phyloP scores from a whole-genome alignment of 2,329 filamentous ascomycete genomes.

The Arthrinium phaeospermum region DNA sequence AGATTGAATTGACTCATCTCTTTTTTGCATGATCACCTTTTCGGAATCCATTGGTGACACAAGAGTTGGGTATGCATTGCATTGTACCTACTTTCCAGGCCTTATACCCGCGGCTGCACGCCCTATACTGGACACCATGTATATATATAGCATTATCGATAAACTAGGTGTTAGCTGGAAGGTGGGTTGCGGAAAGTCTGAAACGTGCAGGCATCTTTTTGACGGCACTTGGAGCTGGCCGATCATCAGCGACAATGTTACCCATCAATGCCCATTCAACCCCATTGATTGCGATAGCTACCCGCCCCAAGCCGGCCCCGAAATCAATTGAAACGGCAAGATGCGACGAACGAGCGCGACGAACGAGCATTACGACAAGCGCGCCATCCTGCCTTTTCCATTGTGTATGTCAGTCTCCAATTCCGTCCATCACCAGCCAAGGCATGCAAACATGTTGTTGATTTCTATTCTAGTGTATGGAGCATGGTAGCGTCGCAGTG shows the following conservation, averaged over 20 bases:
- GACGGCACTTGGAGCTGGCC: neutral
- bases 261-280: neutral
- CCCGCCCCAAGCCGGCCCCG: neutral
- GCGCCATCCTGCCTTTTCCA: neutral
- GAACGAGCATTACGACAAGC: neutral
- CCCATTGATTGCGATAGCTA: constrained; percentile 7
- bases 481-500: neutral
- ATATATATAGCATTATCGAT: constrained; percentile 15
- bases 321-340: neutral
- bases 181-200: neutral
- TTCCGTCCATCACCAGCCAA: neutral
- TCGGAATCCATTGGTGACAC: neutral
- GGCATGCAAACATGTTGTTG: neutral
- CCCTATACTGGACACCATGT: neutral
- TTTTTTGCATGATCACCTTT: neutral
- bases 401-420: neutral
- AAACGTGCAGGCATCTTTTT: constrained; percentile 3
- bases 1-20: neutral
- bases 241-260: neutral
- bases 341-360: neutral
- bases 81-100: neutral
- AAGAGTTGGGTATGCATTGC: neutral
- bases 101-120: too few species aligned
- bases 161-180: constrained; percentile 7
- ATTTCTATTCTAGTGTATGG: neutral